Base-by-base conservation (phyloP, 371 early-diverging fungal species). In the Lichtheimia ramosa region DNA sequence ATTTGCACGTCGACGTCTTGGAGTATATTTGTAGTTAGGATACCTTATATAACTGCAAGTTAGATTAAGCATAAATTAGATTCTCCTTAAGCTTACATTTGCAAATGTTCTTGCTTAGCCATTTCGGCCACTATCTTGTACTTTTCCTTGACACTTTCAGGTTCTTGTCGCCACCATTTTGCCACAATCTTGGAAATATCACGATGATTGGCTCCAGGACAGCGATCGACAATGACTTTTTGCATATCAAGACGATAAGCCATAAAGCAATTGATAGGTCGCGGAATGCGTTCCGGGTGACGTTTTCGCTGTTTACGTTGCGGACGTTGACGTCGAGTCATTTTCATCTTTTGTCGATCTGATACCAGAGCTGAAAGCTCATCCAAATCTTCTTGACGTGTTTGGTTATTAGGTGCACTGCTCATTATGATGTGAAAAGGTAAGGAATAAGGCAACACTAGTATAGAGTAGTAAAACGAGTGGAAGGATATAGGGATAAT, bases 201-300 rank as follows among this genome's bases (percentile, higher is more conserved):
- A 54, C 85, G 87, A 74, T 87, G 85, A 53, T 85, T 85, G 18
- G 78, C 81, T 23, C 83, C 83, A 0, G 82, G 81, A 48, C 82
- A 73, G 15, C 63, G 65, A 23, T 74, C 69, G 25, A 85, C 69
- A 8, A 87, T 83, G 55, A 82, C 82, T 7, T 79, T 77, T 67
- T 87, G 86, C 71, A 85, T 87, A 16, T 81, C 86, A 61, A 79
- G 78, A 55, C 89, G 84, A 64, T 85, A 89, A 1, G 81, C 70
- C 66, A 89, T 83, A 59, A 89, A 89, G 48, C 76, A 77, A 65
- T 85, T 85, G 51, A 74, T 69, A 12, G 85, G 85, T 15, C 84
- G 69, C 3, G 87, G 68, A 21, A 68, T 63, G 13, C 48, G 34
- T 4, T 21, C 50, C 1, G 48, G 23, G 14, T 55, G 43, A 3